Evolutionary conservation across 495 filamentous ascomycete species (phyloP), one percentile per base, ranked within the genome.

Genomic region (Pseudoneurospora amorphoporcata): DNA sequence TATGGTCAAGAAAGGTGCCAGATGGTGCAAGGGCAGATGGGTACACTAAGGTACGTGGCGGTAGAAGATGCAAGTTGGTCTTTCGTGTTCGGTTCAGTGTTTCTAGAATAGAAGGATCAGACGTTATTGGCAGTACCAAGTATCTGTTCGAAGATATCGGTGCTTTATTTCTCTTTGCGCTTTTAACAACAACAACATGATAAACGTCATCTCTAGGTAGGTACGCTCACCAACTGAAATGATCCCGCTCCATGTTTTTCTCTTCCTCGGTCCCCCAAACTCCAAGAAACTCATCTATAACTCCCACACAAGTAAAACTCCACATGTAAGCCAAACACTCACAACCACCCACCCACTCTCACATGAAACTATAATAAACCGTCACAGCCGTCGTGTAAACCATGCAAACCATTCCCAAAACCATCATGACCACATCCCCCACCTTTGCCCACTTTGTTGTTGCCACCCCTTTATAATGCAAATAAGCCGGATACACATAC

Each of bases 401-500:
- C 88, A 90, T 90, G 17, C 87, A 86, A 0, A 83, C 78, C 0
- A 85, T n/a, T 4, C 90, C 90, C 38, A 90, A 68, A 5, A 81
- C 80, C 80, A 89, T 86, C 79, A 91, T 82, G 0, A 82, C 69
- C 16, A 88, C 37, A 78, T 92, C 89, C 1, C 84, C 85, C 12
- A 78, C 73, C 77, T 85, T 88, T 3, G 73, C 83, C 75, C 79
- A 80, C 73, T 75, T 77, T 4, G 81, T 83, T 23, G 80, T 79
- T 12, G 90, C 90, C 19, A 90, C 80, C 2, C 87, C 88, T 72
- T 84, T 87, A 72, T 83, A 89, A 76, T 92, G 90, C 71, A 91
- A 75, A 69, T 81, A 88, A 5, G 89, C 83, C 71, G 95, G 96
- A 80, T 99, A 99, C 43, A 99, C 94, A 79, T 97, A 98, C 68